Conservation (phyloP, 768 basidiomycete species). For the Wakefieldia striispora region DNA sequence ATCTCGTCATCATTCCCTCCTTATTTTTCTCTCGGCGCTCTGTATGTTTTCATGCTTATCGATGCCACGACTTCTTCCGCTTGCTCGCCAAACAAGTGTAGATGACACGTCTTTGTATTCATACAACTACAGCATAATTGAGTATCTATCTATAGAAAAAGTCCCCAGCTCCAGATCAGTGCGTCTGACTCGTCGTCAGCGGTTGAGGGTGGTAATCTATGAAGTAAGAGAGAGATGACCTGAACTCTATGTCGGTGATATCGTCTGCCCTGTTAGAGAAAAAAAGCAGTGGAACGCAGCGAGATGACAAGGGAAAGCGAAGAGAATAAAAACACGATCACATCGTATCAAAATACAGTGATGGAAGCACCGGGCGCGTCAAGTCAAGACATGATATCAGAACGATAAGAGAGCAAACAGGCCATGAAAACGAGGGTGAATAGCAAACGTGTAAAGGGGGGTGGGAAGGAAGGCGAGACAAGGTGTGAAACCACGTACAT, state of each 20-base stretch:
- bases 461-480: background rate
- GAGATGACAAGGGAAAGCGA: background rate
- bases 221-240: background rate
- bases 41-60: conserved; percentile 9
- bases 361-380: conserved; percentile 5
- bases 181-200: background rate
- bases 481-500: background rate
- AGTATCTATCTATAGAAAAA: conserved; percentile 7
- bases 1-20: conserved; percentile 2
- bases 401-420: conserved; percentile 6
- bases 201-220: conserved; percentile 8
- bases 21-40: background rate
- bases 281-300: background rate
- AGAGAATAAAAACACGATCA: background rate
- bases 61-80: background rate
- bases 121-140: conserved; percentile 18
- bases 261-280: conserved; percentile 11
- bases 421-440: background rate
- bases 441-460: conserved; percentile 1
- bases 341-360: conserved; percentile 22
- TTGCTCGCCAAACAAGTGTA: background rate
- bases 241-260: conserved; percentile 19
- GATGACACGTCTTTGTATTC: conserved; percentile 10
- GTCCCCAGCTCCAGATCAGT: background rate
- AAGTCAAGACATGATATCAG: conserved; percentile 8